Evolutionary conservation across 2,329 filamentous ascomycete species (phyloP).

Genomic region (Botryotinia narcissicola): DNA sequence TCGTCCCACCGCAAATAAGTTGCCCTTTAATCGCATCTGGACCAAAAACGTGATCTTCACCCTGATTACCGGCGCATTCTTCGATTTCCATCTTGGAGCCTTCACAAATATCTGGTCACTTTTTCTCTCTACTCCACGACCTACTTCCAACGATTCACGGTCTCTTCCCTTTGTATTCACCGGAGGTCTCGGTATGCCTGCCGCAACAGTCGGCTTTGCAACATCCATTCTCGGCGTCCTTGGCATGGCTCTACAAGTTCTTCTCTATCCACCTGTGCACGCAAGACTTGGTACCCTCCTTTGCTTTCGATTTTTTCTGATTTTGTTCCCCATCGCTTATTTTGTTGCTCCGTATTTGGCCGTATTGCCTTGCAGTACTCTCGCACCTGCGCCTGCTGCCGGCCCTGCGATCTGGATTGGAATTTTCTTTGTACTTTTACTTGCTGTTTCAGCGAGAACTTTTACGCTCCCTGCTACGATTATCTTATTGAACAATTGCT

Average conservation of each 20-base stretch:
- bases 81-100: constrained; percentile 39
- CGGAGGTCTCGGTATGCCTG: constrained; percentile 66
- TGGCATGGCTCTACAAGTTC: constrained; percentile 66
- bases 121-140: constrained; percentile 57
- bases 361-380: constrained; percentile 41
- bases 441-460: constrained; percentile 58
- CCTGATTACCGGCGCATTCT: constrained; percentile 52
- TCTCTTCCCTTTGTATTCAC: constrained; percentile 46
- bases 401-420: constrained; percentile 54
- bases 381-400: constrained; percentile 41
- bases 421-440: constrained; percentile 51
- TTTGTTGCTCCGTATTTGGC: constrained; percentile 65
- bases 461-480: constrained; percentile 58
- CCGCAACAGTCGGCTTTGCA: constrained; percentile 63
- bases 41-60: constrained; percentile 41
- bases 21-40: constrained; percentile 28
- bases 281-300: constrained; percentile 62
- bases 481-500: constrained; percentile 60
- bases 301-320: constrained; percentile 63
- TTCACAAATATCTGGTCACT: constrained; percentile 60
- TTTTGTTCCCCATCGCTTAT: constrained; percentile 67
- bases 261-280: constrained; percentile 66
- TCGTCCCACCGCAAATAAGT: constrained; percentile 10
- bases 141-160: constrained; percentile 26
- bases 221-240: constrained; percentile 68